A percentile compares a stretch with the other conserved stretches of the same genome.
phyloP scores from a whole-genome alignment of 116 monocot genomes.

The Posidonia oceanica region DNA sequence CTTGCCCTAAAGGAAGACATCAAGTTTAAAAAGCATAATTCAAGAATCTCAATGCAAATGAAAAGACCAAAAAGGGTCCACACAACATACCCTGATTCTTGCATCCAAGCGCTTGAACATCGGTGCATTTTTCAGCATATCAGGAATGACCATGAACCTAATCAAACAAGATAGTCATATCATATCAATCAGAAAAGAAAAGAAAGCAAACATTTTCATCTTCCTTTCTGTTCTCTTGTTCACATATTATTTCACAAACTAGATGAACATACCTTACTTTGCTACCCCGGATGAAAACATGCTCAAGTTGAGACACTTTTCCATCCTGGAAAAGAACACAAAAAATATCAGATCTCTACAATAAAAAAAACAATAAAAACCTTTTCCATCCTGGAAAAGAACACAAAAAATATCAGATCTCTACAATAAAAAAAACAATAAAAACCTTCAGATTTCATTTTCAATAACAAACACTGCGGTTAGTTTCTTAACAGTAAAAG shows the following conservation, averaged over 20 bases:
- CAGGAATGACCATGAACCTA: conserved; percentile 98
- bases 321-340: conserved; percentile 51
- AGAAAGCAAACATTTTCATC: not conserved
- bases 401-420: not conserved
- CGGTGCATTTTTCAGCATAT: conserved; percentile 99
- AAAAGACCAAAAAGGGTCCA: not conserved
- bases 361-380: too few species aligned
- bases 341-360: not conserved
- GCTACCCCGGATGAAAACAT: conserved; percentile 97
- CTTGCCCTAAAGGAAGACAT: conserved; percentile 38
- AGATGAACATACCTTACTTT: conserved; percentile 63
- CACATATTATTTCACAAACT: not conserved
- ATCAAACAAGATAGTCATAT: not conserved
- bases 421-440: not conserved
- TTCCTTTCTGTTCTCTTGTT: not conserved
- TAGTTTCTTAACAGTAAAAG: too few species aligned
- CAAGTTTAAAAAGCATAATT: not conserved
- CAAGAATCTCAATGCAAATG: not conserved
- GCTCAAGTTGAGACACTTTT: conserved; percentile 89
- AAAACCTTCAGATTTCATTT: too few species aligned
- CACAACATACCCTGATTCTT: conserved; percentile 57
- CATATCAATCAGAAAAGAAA: not conserved
- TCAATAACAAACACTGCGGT: too few species aligned
- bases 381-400: conserved; percentile 71
- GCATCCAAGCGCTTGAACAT: conserved; percentile 98